Base-by-base conservation (phyloP, 257 asterid species). In the Perilla frutescens region DNA sequence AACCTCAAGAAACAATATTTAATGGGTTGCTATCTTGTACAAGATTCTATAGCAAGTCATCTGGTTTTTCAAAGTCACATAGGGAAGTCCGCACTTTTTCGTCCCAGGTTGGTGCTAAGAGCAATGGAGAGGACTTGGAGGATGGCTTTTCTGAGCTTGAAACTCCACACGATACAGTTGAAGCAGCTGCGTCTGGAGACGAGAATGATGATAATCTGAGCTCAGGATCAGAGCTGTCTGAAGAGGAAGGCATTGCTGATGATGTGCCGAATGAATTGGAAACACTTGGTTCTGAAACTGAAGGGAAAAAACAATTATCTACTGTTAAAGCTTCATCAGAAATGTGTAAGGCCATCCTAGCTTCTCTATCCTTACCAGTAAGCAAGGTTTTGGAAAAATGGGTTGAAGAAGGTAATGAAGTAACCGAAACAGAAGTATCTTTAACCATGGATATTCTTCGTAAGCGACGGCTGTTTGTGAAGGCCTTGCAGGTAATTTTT, bases 401-500 rank as follows among this genome's bases (percentile, higher is more conserved):
- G 96, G 74, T 87, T 53, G 79, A 80, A 73, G 84, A 87, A 75
- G 97, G 97, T 70, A 87, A 89, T 70, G 85, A 87, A 72, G 76
- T 92, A 66, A 87, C 84, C 60, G 78, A 77, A 8, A 13, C 82
- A 14, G 90, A 81, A 49, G 80, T 77, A 73, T 8, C 76, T 45
- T 8, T 58, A 49, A 72, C 87, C 40, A 78, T 80, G 77, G 77
- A 74, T 66, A 54, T 43, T 54, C 86, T 90, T 67, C 84, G 91
- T 60, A 87, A 62, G 57, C 78, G 92, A 4, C 73, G 66, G 41
- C 44, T 88, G 84, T 87, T 43, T 65, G 70, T 64, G 60, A 90
- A 77, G 81, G 96, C 97, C 70, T 80, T 90, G 79, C 91, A 92
- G 97, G 98, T 92, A 74, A 74, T 64, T 51, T 29, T 31, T 43